Conservation (phyloP, 805 yeast genomes). For the Candida coleopterorum region DNA sequence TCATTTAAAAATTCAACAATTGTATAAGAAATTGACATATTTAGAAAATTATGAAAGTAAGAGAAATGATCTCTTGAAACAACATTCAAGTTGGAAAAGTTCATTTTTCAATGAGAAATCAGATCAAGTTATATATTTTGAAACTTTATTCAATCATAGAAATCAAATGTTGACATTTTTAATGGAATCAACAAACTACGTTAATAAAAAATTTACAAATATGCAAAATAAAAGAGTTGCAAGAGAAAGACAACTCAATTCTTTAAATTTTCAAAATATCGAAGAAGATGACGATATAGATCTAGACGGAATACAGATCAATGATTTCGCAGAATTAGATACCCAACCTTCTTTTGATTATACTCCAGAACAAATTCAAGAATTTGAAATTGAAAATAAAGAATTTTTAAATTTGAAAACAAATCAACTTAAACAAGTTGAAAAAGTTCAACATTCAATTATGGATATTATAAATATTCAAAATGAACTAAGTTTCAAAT, state of each 20-base stretch:
- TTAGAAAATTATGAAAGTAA: constrained; percentile 49
- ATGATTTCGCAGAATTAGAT: neutral
- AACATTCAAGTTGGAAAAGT: constrained; percentile 5
- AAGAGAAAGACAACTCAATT: constrained; percentile 32
- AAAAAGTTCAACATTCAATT: constrained; percentile 56
- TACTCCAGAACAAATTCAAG: constrained; percentile 53
- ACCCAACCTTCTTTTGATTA: constrained; percentile 10
- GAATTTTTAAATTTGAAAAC: constrained; percentile 50
- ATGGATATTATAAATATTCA: constrained; percentile 73
- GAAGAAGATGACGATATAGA: constrained; percentile 27
- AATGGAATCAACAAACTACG: constrained; percentile 36
- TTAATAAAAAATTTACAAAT: constrained; percentile 42
- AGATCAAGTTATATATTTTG: constrained; percentile 25
- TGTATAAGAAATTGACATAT: constrained; percentile 46
- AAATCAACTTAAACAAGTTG: constrained; percentile 58
- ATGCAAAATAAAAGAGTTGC: constrained; percentile 47
- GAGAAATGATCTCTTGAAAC: constrained; percentile 23
- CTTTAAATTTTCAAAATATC: constrained; percentile 37
- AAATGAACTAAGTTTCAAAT: constrained; percentile 67
- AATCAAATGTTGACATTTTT: constrained; percentile 46
- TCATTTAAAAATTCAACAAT: constrained; percentile 46
- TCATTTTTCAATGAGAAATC: constrained; percentile 30
- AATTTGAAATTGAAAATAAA: constrained; percentile 55
- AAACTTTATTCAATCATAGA: constrained; percentile 41
- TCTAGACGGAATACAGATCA: constrained; percentile 5